Conservation (phyloP, 257 asterid genomes). For the Petunia axillaris region DNA sequence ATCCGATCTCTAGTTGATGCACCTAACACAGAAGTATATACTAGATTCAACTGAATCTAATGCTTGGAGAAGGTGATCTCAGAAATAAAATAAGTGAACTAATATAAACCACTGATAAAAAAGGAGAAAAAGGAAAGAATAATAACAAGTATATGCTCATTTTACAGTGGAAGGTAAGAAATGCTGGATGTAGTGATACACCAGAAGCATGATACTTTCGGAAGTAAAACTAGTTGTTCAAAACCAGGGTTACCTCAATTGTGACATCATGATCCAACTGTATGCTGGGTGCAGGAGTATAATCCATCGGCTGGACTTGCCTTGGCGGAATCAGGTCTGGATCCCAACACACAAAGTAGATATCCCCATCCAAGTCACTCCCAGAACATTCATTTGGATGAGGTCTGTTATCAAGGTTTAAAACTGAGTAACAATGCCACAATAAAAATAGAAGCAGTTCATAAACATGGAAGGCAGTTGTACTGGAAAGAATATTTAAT, state of each 20-base stretch:
- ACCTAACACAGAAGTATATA: background rate
- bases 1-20: background rate
- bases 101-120: background rate
- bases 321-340: slow-evolving; percentile 63
- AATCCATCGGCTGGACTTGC: slow-evolving; percentile 63
- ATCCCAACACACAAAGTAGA: slow-evolving; percentile 95
- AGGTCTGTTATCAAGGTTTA: slow-evolving; percentile 52
- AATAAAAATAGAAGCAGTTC: background rate
- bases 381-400: slow-evolving; percentile 99
- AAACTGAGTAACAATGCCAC: background rate
- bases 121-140: background rate
- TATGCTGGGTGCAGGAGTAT: slow-evolving; percentile 64
- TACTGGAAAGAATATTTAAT: background rate
- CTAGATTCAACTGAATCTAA: background rate
- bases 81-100: slow-evolving; percentile 1
- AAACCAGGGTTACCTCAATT: slow-evolving; percentile 56
- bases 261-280: slow-evolving; percentile 69
- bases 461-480: background rate
- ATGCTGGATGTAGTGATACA: background rate
- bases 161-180: background rate
- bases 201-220: background rate
- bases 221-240: slow-evolving; percentile 16
- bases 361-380: slow-evolving; percentile 94
- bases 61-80: background rate
- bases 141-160: background rate